Evolutionary conservation across 164 flowering plant species (phyloP).

Genomic region (Umbilicus rupestris): DNA sequence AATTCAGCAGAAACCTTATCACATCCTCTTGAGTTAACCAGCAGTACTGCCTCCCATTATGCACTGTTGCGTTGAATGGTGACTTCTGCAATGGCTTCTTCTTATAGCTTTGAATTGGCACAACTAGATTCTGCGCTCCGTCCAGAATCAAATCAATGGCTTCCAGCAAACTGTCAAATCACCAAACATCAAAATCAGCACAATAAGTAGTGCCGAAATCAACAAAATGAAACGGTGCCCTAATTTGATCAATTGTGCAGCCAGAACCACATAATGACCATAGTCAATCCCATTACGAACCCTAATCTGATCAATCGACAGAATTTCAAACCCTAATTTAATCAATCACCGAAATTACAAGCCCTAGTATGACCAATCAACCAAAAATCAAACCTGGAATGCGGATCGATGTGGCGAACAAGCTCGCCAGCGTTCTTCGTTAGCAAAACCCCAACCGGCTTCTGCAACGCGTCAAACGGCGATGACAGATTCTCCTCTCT

Average conservation of each 20-base stretch:
- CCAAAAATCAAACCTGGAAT: constrained; percentile 34
- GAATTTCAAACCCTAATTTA: neutral
- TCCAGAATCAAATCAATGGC: constrained; percentile 51
- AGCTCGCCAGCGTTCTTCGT: constrained; percentile 18
- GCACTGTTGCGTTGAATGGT: constrained; percentile 16
- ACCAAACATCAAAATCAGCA: constrained; percentile 1
- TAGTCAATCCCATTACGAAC: neutral
- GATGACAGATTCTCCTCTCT: constrained; percentile 38
- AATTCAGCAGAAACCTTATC: constrained; percentile 56
- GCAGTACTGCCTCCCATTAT: constrained; percentile 62
- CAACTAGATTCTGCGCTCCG: constrained; percentile 57
- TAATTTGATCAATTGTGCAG: neutral
- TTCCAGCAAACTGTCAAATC: constrained; percentile 35
- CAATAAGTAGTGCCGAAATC: neutral
- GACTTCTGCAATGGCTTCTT: constrained; percentile 12
- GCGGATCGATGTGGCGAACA: constrained; percentile 60
- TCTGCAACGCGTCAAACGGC: constrained; percentile 45
- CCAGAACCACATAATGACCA: neutral
- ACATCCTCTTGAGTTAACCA: constrained; percentile 89
- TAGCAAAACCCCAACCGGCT: constrained; percentile 49
- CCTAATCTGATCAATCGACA: neutral
- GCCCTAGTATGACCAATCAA: neutral
- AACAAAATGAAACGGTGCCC: neutral
- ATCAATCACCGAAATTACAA: neutral
- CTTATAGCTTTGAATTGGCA: constrained; percentile 30